Base-by-base conservation (phyloP, 2,329 filamentous ascomycete species). In the Venturia aucupariae region DNA sequence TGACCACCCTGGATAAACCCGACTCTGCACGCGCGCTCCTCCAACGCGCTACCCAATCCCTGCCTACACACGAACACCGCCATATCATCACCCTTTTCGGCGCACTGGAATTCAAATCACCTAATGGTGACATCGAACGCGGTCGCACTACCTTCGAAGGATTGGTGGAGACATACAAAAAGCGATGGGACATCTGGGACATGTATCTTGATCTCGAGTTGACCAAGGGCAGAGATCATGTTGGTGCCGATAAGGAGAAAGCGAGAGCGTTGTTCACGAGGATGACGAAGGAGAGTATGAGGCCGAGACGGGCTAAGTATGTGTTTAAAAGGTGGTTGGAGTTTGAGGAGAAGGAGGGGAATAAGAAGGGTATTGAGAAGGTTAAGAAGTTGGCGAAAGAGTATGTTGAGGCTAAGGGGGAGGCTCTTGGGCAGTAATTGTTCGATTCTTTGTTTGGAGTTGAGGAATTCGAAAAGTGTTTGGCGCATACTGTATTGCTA, bases 101-200 rank as follows among this genome's bases (percentile, higher is more conserved):
- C 0, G 88, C 90, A 22, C 84, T 99, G 27, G 94, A 99, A 76
- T 99, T 96, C 82, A 88, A 87, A 68, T 93, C 90, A 13, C 76
- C 85, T 8, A 85, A 89, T 70, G 92, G 92, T 64, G 90, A 95
- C 70, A 81, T 91, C 2, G 95, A 99, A 78, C 90, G 90, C 65
- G 94, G 94, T 11, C 88, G 95, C 22, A 99, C 95, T 32, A 88
- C 97, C 72, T 97, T 97, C 71, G 93, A 97, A 75, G 89, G 88
- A 46, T 81, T 99, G 10, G 81, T 99, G 8, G 84, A 86, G 42
- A 88, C 89, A 4, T 96, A 88, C 79, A 90, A 92, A 57, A 96
- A 90, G 91, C 74, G 86, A n/a, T 41, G 91, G 66, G 92, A 97
- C 73, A 80, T 97, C 62, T 97, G 93, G 93, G 94, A 91, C 75